Conservation (phyloP, 2,329 filamentous ascomycete species). For the Diaporthe caulivora region DNA sequence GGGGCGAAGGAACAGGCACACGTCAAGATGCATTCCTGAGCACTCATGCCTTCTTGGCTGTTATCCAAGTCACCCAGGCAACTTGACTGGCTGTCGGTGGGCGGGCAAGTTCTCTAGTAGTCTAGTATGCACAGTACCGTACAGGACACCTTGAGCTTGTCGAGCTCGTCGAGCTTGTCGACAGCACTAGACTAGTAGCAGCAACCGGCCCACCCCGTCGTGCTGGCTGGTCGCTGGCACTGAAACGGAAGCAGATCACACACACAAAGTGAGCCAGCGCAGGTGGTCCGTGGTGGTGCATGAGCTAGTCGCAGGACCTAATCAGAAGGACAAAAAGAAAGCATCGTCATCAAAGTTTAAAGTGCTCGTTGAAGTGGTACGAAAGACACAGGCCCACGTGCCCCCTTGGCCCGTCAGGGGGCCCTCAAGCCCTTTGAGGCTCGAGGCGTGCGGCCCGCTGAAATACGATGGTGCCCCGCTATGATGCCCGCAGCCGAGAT, state of each 20-base stretch:
- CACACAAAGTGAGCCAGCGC: background rate
- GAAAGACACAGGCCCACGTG: slow-evolving; percentile 26
- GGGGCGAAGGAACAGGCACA: background rate
- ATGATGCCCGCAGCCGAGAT: slow-evolving; percentile 33
- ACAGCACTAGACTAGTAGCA: slow-evolving; percentile 1
- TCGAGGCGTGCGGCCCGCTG: slow-evolving; percentile 12
- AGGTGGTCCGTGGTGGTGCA: slow-evolving; percentile 12
- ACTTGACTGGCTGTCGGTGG: slow-evolving; percentile 9
- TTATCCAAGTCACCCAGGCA: slow-evolving; percentile 20
- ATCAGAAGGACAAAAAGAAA: background rate
- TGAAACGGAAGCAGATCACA: background rate
- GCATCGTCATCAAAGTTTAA: background rate
- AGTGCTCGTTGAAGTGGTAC: background rate
- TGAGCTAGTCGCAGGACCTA: slow-evolving; percentile 1
- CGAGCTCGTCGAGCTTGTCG: background rate
- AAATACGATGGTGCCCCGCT: slow-evolving; percentile 32
- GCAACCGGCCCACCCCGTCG: background rate
- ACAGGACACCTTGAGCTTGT: background rate
- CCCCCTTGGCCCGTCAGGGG: slow-evolving; percentile 16
- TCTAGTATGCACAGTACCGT: background rate
- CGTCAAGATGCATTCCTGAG: slow-evolving; percentile 13
- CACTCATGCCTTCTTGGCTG: background rate
- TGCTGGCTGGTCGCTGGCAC: background rate
- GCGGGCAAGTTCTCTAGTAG: background rate
- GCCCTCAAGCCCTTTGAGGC: background rate